Conservation (phyloP, 257 asterid species). For the Primulina eburnea region DNA sequence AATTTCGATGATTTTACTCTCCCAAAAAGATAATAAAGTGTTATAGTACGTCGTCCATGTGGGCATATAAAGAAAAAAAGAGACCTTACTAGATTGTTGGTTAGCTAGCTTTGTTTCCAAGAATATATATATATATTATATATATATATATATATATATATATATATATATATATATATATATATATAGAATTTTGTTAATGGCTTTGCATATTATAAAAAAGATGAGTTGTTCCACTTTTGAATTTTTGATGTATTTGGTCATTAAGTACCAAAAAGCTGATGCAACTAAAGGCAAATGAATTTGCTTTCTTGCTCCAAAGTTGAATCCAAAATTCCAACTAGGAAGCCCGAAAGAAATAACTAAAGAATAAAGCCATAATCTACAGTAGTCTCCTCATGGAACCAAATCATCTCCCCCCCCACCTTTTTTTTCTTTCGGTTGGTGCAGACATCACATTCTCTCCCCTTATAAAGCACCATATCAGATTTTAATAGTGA, state of each 20-base stretch:
- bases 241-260: conserved; percentile 13
- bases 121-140: no score
- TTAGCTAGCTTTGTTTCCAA: background rate
- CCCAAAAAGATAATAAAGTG: background rate
- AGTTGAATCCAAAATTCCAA: conserved; percentile 40
- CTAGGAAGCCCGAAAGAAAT: conserved; percentile 7
- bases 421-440: conserved; percentile 19
- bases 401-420: background rate
- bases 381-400: background rate
- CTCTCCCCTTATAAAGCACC: conserved; percentile 20
- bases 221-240: background rate
- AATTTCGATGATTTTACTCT: no score
- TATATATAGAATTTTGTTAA: no score
- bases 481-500: background rate
- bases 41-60: background rate
- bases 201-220: no score
- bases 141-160: no score
- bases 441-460: conserved; percentile 34
- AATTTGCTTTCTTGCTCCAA: conserved; percentile 23
- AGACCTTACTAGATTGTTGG: background rate
- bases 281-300: conserved; percentile 29
- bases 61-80: background rate
- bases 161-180: no score
- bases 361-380: no score
- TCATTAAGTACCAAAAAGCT: conserved; percentile 27